These are phyloP conservation scores for Cladosporium sp. DNA, from an alignment of 2,329 filamentous ascomycete genomes.

Conservation along the genomic window DNA sequence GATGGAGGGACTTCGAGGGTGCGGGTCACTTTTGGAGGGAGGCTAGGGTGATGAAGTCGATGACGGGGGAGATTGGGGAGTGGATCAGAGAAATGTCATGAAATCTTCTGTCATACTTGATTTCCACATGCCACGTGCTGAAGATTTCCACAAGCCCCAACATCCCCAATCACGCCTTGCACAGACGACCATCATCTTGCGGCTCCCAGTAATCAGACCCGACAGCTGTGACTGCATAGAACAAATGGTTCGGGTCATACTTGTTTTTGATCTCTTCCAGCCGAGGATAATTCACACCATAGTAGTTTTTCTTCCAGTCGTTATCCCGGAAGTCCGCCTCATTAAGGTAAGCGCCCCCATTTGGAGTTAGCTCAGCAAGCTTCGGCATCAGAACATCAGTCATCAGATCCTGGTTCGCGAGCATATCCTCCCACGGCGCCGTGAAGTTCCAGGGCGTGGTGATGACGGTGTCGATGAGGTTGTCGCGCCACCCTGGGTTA, in stretches of 20 bases:
- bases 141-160: no score
- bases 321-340: constrained; percentile 41
- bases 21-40: no score
- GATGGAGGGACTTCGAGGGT: no score
- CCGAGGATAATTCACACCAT: constrained; percentile 42
- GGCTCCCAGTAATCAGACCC: constrained; percentile 40
- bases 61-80: no score
- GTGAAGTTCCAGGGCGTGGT: constrained; percentile 42
- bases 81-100: no score
- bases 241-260: constrained; percentile 44
- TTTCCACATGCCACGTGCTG: no score
- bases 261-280: constrained; percentile 42
- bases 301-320: constrained; percentile 45
- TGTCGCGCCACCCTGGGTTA: constrained; percentile 42
- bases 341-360: constrained; percentile 40
- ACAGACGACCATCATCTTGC: constrained; percentile 32
- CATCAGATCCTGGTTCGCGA: constrained; percentile 40
- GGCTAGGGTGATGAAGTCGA: no score
- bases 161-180: no score
- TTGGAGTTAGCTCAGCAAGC: constrained; percentile 42
- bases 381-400: constrained; percentile 43
- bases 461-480: constrained; percentile 39
- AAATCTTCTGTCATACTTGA: no score
- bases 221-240: constrained; percentile 44
- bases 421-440: constrained; percentile 40